Base-by-base conservation (phyloP, 345 rosid genomes). In the Ricinus communis region DNA sequence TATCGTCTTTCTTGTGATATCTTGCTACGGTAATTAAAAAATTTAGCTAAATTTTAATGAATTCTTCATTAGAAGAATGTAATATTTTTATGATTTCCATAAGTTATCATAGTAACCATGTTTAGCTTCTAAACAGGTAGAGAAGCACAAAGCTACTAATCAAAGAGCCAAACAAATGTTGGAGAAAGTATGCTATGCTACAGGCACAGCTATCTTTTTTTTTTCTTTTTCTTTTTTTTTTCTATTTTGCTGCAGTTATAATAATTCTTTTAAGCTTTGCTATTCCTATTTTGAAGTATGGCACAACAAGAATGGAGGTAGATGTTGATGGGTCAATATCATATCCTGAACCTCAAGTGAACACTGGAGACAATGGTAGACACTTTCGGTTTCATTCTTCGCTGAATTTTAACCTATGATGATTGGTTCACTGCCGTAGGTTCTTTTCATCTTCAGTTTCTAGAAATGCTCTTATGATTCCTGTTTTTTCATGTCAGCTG, bases 281-380 rank as follows among this genome's bases (percentile, higher is more conserved):
- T 68, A 0, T 63, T 60, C 25, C 24, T 75, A 18, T 47, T 75
- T 70, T 72, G 47, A 74, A 92, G 97, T 84, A 76, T 84, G 97
- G 97, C 69, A 87, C 93, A 24, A 87, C 96, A 0, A 88, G 87
- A 80, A 85, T 95, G 84, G 91, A 88, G 81, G 99, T 95, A 33
- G 92, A 89, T 80, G 77, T 76, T 54, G 96, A 90, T 76, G 99
- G 99, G n/a, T 81, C 97, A 36, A 68, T 92, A 47, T 79, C 93
- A 4, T 87, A 85, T 68, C 97, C 97, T 27, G 81, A 75, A 76
- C 81, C 89, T 67, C 95, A 87, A 75, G 69, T 24, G 51, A 84
- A 75, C 77, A 66, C 81, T 8, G 76, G 66, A 60, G 87, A 84
- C 27, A 88, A 85, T 62, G 84, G 98, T 90, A 78, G 59, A n/a